phyloP scores from a whole-genome alignment of 805 yeast species.

The Grigorovia humatica region DNA sequence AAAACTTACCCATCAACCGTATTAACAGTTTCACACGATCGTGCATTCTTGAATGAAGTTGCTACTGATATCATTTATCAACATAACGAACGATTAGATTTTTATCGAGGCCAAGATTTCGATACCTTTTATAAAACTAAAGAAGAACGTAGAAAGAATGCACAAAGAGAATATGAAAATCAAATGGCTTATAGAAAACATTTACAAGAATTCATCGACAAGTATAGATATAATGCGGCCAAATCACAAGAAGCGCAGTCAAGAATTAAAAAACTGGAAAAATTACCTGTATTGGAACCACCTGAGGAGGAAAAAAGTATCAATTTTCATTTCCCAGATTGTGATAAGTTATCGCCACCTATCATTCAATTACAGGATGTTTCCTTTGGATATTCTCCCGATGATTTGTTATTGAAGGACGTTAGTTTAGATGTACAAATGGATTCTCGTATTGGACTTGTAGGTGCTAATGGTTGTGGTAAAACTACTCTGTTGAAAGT shows the following conservation, averaged over 20 bases:
- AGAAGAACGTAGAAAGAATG: constrained; percentile 91
- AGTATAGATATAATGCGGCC: constrained; percentile 94
- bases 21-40: constrained; percentile 93
- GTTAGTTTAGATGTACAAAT: constrained; percentile 86
- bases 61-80: constrained; percentile 98
- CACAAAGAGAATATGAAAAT: constrained; percentile 88
- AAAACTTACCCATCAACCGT: constrained; percentile 89
- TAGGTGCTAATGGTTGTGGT: constrained; percentile 99
- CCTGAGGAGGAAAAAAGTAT: constrained; percentile 87
- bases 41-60: constrained; percentile 92
- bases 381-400: constrained; percentile 69
- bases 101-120: constrained; percentile 88
- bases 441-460: constrained; percentile 91
- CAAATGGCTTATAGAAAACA: constrained; percentile 95
- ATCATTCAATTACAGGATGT: constrained; percentile 81
- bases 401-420: constrained; percentile 52
- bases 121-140: constrained; percentile 87
- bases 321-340: constrained; percentile 89
- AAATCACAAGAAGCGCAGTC: constrained; percentile 97
- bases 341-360: constrained; percentile 88
- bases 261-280: constrained; percentile 91
- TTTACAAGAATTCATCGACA: constrained; percentile 89
- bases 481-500: constrained; percentile 88
- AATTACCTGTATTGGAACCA: constrained; percentile 82
- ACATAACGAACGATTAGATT: constrained; percentile 93